Base-by-base conservation (phyloP, 2,329 filamentous ascomycete genomes). In the Fusarium sp. region DNA sequence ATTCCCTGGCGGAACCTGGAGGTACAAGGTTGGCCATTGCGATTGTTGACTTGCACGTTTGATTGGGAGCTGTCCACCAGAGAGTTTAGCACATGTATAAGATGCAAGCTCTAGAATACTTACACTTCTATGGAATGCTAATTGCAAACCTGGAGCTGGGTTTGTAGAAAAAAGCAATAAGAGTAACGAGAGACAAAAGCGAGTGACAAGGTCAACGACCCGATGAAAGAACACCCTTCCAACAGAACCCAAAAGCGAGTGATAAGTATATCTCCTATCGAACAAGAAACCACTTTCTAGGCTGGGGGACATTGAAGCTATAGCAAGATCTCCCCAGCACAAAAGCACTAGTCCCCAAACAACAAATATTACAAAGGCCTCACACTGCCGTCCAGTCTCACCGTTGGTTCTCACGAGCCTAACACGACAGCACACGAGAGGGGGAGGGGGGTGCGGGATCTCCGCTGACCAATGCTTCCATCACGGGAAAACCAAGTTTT, bases 341-440 rank as follows among this genome's bases (percentile, higher is more conserved):
- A 17, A 26, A 52, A 41, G 15, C 47, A 35, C 45, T 49, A 36
- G 41, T 48, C 48, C 26, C 44, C 31, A 35, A 59, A 66, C 28
- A 51, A 49, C 20, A 41, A 61, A 63, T 35, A 58, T 49, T 58
- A 56, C 62, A 59, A 63, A 65, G 54, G 62, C 58, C 67, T 74
- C 67, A 64, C 48, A 63, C 60, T 55, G 44, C 54, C 33, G 31
- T 45, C 61, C 44, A 57, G 76, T 68, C 75, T 76, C 76, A 59
- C 63, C 69, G 44, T 51, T 59, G 42, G 20, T 9, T 20, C 33
- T 59, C 42, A 51, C 33, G 33, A 59, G 36, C 65, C 73, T 78
- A 48, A 59, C 73, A 78, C 76, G 61, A 75, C 76, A 78, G 76
- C 75, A 64, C 71, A 77, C 76, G 75, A 77, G 71, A 47, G 38